A percentile compares a stretch with the other conserved stretches of the same genome.
Conservation (phyloP, 202 grass and related monocot species). For the Eragrostis tef region DNA sequence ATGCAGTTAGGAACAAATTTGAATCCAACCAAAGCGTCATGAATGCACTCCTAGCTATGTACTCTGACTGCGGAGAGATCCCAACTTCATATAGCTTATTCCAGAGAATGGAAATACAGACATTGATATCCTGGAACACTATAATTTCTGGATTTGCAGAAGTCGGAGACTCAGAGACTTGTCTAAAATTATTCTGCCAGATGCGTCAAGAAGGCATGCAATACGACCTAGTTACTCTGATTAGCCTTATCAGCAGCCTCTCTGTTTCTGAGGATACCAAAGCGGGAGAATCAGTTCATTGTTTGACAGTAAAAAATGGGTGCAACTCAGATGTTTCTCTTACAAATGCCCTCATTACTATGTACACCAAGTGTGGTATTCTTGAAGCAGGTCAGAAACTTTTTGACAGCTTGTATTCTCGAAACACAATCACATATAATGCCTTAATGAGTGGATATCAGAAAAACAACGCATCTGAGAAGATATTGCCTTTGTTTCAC, state of each 20-base stretch:
- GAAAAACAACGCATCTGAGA: constrained; percentile 48
- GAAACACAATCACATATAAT: constrained; percentile 60
- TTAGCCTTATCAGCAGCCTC: constrained; percentile 56
- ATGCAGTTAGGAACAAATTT: constrained; percentile 60
- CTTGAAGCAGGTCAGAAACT: constrained; percentile 56
- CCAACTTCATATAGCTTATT: constrained; percentile 60
- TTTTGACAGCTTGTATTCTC: constrained; percentile 50
- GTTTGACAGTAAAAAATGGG: constrained; percentile 64
- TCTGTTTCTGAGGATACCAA: constrained; percentile 30
- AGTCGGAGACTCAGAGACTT: constrained; percentile 48
- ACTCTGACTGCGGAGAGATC: constrained; percentile 50
- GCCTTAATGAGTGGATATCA: constrained; percentile 72
- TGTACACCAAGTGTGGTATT: constrained; percentile 65
- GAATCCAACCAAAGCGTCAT: constrained; percentile 47
- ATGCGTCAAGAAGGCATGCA: constrained; percentile 53
- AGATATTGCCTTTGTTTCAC: constrained; percentile 57
- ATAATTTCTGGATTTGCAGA: constrained; percentile 67
- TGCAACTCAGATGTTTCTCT: constrained; percentile 59
- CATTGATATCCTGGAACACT: constrained; percentile 76
- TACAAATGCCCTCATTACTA: constrained; percentile 74
- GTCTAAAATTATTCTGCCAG: constrained; percentile 50
- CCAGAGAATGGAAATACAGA: constrained; percentile 39
- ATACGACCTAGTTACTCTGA: constrained; percentile 72
- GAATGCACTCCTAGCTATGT: constrained; percentile 68
- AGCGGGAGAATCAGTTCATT: constrained; percentile 58